Conservation (phyloP, 352 stramenopile species). For the Globisporangium iwayamae region DNA sequence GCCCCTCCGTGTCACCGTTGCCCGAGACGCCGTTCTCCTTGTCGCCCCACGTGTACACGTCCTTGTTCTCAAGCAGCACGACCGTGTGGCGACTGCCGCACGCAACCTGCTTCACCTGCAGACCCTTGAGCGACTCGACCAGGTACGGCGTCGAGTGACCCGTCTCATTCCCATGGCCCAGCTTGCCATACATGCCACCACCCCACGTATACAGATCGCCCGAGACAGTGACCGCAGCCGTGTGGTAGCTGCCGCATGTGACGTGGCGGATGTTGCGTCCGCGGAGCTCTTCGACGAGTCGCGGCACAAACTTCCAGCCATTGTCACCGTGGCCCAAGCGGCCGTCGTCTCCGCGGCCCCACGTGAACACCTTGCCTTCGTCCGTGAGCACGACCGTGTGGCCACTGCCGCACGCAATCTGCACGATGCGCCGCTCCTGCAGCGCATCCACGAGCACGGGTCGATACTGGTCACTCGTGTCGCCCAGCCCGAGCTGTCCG, state of each 20-base stretch:
- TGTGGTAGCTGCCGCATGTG: constrained; percentile 96
- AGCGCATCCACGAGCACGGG: constrained; percentile 82
- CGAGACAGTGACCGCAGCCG: constrained; percentile 91
- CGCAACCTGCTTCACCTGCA: constrained; percentile 90
- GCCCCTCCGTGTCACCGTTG: constrained; percentile 92
- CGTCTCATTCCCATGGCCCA: constrained; percentile 91
- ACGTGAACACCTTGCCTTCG: constrained; percentile 88
- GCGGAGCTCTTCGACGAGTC: constrained; percentile 88
- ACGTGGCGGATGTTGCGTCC: constrained; percentile 91
- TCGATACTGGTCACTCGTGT: constrained; percentile 86
- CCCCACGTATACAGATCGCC: constrained; percentile 94
- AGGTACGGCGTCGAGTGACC: constrained; percentile 92
- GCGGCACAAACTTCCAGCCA: constrained; percentile 96
- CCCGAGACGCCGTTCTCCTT: constrained; percentile 95
- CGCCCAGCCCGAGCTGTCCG: constrained; percentile 78
- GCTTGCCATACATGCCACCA: constrained; percentile 95
- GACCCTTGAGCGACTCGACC: constrained; percentile 91
- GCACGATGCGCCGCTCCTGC: constrained; percentile 75
- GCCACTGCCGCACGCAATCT: constrained; percentile 86
- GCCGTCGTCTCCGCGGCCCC: constrained; percentile 86
- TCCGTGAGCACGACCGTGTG: constrained; percentile 89
- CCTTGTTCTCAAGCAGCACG: constrained; percentile 82
- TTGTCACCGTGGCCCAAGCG: constrained; percentile 92
- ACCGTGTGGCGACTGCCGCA: constrained; percentile 94
- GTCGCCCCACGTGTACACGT: constrained; percentile 94